These are phyloP conservation scores for Nemania abortiva DNA, from an alignment of 2,329 filamentous ascomycete genomes.

Conservation along the genomic window DNA sequence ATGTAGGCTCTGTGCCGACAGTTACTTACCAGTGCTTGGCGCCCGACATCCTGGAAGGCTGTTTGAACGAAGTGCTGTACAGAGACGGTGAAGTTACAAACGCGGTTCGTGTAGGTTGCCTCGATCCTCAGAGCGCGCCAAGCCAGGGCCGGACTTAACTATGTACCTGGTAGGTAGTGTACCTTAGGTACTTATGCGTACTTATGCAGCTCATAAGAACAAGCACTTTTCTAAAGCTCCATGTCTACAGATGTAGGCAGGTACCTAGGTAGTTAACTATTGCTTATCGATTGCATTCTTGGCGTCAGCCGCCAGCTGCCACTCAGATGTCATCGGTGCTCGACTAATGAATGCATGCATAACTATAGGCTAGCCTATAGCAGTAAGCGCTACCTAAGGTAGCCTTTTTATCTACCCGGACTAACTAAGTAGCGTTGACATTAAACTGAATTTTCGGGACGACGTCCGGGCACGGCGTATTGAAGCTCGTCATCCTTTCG, in stretches of 20 bases:
- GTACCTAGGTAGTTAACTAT: too few species aligned
- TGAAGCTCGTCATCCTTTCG: constrained; percentile 31
- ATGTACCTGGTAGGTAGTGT: neutral
- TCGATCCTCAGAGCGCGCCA: constrained; percentile 6
- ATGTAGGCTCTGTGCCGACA: neutral
- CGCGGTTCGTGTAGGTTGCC: neutral
- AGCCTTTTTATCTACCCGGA: too few species aligned
- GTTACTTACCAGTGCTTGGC: constrained; percentile 53
- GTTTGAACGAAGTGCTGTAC: neutral
- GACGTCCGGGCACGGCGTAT: constrained; percentile 3
- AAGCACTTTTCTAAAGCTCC: too few species aligned
- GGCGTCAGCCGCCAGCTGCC: neutral
- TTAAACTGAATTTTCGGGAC: constrained; percentile 27
- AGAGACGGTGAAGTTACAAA: constrained; percentile 7
- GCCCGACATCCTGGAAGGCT: constrained; percentile 55
- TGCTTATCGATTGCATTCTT: constrained; percentile 15
- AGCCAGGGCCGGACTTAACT: neutral
- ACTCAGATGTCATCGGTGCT: neutral
- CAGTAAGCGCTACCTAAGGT: too few species aligned
- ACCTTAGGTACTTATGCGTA: too few species aligned
- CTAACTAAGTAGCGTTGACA: too few species aligned
- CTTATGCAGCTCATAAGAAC: neutral
- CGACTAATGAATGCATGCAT: too few species aligned
- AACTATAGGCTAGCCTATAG: too few species aligned
- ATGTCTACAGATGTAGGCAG: too few species aligned